A percentile compares a stretch with the other conserved stretches of the same genome.
Conservation (phyloP, 768 basidiomycete genomes). For the Lentinula sp. region DNA sequence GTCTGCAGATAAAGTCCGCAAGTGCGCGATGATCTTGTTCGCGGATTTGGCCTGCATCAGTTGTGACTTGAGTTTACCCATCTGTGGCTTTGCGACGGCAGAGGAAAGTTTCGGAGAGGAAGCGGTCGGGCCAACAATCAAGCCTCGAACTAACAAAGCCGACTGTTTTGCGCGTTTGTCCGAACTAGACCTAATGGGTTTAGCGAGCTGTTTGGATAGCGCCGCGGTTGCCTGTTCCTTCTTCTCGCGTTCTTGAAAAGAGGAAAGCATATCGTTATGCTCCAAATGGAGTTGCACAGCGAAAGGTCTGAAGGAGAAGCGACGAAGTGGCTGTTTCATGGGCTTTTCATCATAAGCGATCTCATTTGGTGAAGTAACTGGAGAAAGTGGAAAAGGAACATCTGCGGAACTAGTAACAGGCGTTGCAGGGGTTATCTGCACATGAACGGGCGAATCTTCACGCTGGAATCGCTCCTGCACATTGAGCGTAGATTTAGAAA, state of each 20-base stretch:
- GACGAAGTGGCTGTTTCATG: constrained; percentile 22
- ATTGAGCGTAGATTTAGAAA: constrained; percentile 11
- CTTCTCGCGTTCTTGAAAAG: constrained; percentile 33
- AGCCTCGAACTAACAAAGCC: constrained; percentile 55
- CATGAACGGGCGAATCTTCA: neutral
- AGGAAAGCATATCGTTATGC: constrained; percentile 28
- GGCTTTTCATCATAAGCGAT: neutral
- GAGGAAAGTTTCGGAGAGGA: constrained; percentile 32
- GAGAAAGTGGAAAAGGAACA: constrained; percentile 11
- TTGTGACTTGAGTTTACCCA: constrained; percentile 62
- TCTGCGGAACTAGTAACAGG: constrained; percentile 3
- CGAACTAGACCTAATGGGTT: constrained; percentile 28
- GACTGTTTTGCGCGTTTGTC: constrained; percentile 60
- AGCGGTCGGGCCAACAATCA: constrained; percentile 56
- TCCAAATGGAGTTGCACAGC: constrained; percentile 19
- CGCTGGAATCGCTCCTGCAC: neutral
- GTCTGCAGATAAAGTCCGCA: constrained; percentile 46
- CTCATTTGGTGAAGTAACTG: constrained; percentile 1
- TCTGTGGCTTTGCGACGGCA: constrained; percentile 39
- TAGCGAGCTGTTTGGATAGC: constrained; percentile 26
- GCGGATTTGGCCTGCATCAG: constrained; percentile 64
- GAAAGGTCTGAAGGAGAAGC: constrained; percentile 47
- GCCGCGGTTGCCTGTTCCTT: constrained; percentile 28
- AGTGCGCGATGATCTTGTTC: constrained; percentile 65
- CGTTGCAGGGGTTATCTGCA: neutral